Conservation (phyloP, 1,139 yeast species). For the Pichia sp. region DNA sequence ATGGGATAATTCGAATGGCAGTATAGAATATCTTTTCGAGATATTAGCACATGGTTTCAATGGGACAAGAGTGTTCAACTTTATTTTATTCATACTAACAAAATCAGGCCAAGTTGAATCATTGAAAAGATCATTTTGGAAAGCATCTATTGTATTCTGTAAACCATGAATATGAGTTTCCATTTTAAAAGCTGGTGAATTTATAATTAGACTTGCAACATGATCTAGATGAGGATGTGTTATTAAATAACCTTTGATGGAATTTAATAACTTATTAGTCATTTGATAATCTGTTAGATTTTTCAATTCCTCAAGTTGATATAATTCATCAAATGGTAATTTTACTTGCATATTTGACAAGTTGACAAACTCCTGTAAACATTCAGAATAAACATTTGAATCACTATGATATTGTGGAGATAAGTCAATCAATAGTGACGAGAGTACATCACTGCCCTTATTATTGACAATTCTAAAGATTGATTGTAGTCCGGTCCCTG, state of each 20-base stretch:
- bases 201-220: slow-evolving; percentile 58
- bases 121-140: slow-evolving; percentile 59
- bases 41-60: slow-evolving; percentile 9
- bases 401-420: slow-evolving; percentile 18
- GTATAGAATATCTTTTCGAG: slow-evolving; percentile 25
- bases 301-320: slow-evolving; percentile 16
- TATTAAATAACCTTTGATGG: slow-evolving; percentile 40
- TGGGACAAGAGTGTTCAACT: slow-evolving; percentile 7
- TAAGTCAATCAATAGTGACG: slow-evolving; percentile 15
- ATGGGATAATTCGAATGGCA: slow-evolving; percentile 31
- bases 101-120: slow-evolving; percentile 77
- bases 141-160: slow-evolving; percentile 43
- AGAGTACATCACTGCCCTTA: slow-evolving; percentile 16
- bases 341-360: slow-evolving; percentile 1
- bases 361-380: not conserved
- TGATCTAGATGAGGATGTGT: slow-evolving; percentile 89
- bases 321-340: slow-evolving; percentile 3
- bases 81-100: slow-evolving; percentile 28
- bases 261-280: slow-evolving; percentile 17
- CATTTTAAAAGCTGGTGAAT: slow-evolving; percentile 51
- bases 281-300: slow-evolving; percentile 15
- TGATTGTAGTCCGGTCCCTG: slow-evolving; percentile 66
- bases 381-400: not conserved
- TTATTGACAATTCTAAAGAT: slow-evolving; percentile 44
- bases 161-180: slow-evolving; percentile 43